Conservation (phyloP, 1,139 yeast genomes). For the Pichia sp. region DNA sequence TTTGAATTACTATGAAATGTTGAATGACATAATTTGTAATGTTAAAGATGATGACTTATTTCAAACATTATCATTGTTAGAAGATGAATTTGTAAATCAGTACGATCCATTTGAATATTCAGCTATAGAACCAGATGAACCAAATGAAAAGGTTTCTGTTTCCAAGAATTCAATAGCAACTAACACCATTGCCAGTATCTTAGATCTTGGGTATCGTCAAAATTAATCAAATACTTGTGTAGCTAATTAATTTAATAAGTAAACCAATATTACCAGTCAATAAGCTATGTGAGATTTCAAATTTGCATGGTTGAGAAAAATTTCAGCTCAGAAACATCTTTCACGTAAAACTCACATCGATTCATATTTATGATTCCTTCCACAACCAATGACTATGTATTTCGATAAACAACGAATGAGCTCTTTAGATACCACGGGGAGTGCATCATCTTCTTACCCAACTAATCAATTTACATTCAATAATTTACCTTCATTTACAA, state of each 20-base stretch:
- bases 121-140: not conserved
- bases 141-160: not conserved
- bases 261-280: not conserved
- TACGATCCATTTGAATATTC: conserved; percentile 1
- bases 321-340: not conserved
- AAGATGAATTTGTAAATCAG: conserved; percentile 6
- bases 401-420: conserved; percentile 1
- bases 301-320: not conserved
- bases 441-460: not conserved
- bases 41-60: conserved; percentile 1
- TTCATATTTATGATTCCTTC: not conserved
- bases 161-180: not conserved
- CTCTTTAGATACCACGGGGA: not conserved
- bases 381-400: not conserved
- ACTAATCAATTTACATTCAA: conserved; percentile 8
- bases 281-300: not conserved
- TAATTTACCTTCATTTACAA: conserved; percentile 13
- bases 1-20: conserved; percentile 10
- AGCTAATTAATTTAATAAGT: not conserved
- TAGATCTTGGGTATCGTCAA: conserved; percentile 1
- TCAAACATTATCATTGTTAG: not conserved
- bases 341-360: not conserved
- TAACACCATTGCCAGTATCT: not conserved
- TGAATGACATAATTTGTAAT: conserved; percentile 7
- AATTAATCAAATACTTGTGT: not conserved